phyloP scores from a whole-genome alignment of 495 filamentous ascomycete genomes.

The Chaetomium tenue region DNA sequence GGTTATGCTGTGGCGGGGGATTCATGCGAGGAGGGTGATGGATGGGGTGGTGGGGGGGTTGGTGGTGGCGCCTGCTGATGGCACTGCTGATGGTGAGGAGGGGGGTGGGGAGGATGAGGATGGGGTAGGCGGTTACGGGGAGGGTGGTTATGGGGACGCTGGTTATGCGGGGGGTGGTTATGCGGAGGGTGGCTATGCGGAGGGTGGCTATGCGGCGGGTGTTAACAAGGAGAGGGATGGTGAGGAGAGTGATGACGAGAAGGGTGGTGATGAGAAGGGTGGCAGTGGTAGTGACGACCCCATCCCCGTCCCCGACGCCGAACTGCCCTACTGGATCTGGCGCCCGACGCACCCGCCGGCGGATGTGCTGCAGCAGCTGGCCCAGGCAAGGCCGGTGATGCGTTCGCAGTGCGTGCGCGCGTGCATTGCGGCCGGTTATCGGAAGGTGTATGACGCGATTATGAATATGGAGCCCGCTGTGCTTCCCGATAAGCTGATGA shows the following conservation, averaged over 20 bases:
- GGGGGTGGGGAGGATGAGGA: too few relatives aligned
- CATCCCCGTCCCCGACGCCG: background rate
- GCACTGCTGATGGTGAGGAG: too few relatives aligned
- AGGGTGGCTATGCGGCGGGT: too few relatives aligned
- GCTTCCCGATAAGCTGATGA: background rate
- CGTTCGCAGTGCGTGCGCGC: background rate
- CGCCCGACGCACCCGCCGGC: constrained; percentile 11
- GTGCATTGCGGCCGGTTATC: background rate
- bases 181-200: too few relatives aligned
- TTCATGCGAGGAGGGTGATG: background rate
- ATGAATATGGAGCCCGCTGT: background rate
- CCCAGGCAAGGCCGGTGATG: background rate
- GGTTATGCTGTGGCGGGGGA: background rate
- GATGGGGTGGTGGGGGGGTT: background rate
- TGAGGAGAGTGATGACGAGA: too few relatives aligned
- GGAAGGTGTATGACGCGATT: background rate
- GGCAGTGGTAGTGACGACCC: too few relatives aligned
- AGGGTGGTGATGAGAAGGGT: too few relatives aligned
- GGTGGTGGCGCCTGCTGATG: too few relatives aligned
- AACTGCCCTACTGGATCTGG: constrained; percentile 4
- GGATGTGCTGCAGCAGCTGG: background rate
- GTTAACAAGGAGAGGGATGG: too few relatives aligned
- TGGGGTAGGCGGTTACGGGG: too few relatives aligned
- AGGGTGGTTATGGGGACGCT: too few relatives aligned
- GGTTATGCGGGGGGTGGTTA: too few relatives aligned